phyloP scores from a whole-genome alignment of 2,329 filamentous ascomycete genomes.

The Diaporthe sp. region DNA sequence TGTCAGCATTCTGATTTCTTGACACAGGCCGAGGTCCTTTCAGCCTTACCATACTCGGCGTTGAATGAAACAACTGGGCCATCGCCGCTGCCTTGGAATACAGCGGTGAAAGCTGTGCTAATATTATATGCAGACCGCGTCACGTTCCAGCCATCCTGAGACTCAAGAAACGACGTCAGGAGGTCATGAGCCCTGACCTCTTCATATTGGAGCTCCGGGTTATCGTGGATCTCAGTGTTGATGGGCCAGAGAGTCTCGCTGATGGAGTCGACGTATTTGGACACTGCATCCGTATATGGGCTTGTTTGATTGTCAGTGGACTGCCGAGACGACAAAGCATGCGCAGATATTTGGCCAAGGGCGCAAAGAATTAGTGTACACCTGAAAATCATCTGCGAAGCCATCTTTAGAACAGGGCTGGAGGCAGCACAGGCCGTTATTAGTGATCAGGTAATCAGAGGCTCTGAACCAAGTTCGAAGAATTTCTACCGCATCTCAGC shows the following conservation, averaged over 20 bases:
- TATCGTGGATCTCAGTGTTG: slow-evolving; percentile 50
- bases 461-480: too few species aligned
- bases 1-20: background rate
- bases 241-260: slow-evolving; percentile 22
- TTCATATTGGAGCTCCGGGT: slow-evolving; percentile 66
- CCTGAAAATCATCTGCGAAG: background rate
- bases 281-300: slow-evolving; percentile 1
- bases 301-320: background rate
- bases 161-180: slow-evolving; percentile 59
- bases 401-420: background rate
- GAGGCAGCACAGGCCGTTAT: background rate
- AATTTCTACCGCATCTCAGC: too few species aligned
- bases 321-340: background rate
- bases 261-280: slow-evolving; percentile 12
- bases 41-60: background rate
- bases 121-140: slow-evolving; percentile 65
- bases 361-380: background rate
- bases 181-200: slow-evolving; percentile 53
- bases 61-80: slow-evolving; percentile 14
- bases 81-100: slow-evolving; percentile 38
- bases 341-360: background rate
- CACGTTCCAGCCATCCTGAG: slow-evolving; percentile 59
- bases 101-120: slow-evolving; percentile 65
- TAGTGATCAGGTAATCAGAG: too few species aligned
- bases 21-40: background rate